Percentiles rank a stretch among this genome's conserved stretches.
phyloP scores from a whole-genome alignment of 169 alveolate genomes.

The Sarcocystis neurona region DNA sequence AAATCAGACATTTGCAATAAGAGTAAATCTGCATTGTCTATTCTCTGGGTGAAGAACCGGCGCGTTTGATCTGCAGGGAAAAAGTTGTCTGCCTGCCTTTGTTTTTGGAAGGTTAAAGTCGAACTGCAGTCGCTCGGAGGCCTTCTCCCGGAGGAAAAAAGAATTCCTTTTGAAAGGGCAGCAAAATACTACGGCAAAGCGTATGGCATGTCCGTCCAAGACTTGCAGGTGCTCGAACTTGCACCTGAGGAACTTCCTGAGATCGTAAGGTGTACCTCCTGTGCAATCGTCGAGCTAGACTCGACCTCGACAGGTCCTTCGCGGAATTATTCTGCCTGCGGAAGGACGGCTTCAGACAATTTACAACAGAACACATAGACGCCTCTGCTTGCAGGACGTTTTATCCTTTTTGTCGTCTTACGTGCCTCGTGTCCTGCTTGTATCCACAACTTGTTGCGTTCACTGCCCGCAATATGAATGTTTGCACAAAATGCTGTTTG shows the following conservation, averaged over 20 bases:
- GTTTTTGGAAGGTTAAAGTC: constrained; percentile 24
- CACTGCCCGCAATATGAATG: no score
- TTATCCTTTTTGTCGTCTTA: neutral
- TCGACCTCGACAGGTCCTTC: neutral
- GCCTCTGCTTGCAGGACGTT: neutral
- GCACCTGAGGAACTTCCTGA: constrained; percentile 30
- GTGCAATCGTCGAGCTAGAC: neutral
- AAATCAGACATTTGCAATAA: neutral
- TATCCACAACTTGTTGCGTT: no score
- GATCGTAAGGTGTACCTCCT: neutral
- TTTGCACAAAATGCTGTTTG: no score
- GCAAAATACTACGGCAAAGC: constrained; percentile 43
- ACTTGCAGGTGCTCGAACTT: constrained; percentile 13
- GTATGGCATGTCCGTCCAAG: constrained; percentile 22
- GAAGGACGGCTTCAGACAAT: neutral
- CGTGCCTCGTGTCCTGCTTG: no score
- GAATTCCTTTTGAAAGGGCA: constrained; percentile 27
- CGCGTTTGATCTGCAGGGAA: no score
- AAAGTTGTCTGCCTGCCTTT: no score
- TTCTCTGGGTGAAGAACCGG: no score
- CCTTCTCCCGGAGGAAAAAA: constrained; percentile 45
- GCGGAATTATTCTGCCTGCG: neutral
- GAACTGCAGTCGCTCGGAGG: neutral
- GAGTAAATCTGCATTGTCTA: no score
- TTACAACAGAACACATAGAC: neutral